Evolutionary conservation across 768 basidiomycete species (phyloP).

Genomic region (Suillus decipiens): DNA sequence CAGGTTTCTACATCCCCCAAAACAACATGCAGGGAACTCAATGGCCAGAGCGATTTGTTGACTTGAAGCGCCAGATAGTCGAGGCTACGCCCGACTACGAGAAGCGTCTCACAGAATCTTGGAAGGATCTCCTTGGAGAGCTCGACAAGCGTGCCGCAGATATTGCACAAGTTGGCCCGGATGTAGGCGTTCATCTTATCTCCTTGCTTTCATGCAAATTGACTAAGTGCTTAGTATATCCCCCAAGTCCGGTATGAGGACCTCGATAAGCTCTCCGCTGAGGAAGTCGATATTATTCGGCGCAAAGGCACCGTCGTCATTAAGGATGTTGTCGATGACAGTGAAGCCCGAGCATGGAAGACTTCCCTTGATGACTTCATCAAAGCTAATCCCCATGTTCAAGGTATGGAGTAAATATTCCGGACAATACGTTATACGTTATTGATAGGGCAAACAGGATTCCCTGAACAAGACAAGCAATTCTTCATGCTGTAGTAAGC

Average conservation of each 20-base stretch:
- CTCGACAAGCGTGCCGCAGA: constrained; percentile 46
- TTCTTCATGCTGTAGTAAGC: constrained; percentile 75
- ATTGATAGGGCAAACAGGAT: constrained; percentile 35
- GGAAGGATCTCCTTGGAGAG: constrained; percentile 59
- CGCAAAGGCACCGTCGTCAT: constrained; percentile 65
- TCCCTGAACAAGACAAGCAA: constrained; percentile 60
- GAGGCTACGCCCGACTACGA: constrained; percentile 43
- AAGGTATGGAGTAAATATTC: constrained; percentile 40
- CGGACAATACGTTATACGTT: background rate
- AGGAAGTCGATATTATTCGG: constrained; percentile 51
- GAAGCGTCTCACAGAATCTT: constrained; percentile 50
- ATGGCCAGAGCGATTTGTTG: constrained; percentile 47
- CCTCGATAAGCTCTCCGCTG: constrained; percentile 45
- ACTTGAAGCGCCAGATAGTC: constrained; percentile 61
- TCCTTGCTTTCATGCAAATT: constrained; percentile 1
- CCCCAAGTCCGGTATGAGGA: constrained; percentile 64
- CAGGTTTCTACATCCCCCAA: background rate
- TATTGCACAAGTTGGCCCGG: constrained; percentile 49
- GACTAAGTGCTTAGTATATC: constrained; percentile 45
- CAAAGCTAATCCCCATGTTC: constrained; percentile 53
- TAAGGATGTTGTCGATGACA: constrained; percentile 57
- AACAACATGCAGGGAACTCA: constrained; percentile 10
- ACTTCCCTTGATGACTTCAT: constrained; percentile 55
- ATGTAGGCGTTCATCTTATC: constrained; percentile 39
- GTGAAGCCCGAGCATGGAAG: constrained; percentile 61